Base-by-base conservation (phyloP, 768 basidiomycete genomes). In the Lactarius sp. region DNA sequence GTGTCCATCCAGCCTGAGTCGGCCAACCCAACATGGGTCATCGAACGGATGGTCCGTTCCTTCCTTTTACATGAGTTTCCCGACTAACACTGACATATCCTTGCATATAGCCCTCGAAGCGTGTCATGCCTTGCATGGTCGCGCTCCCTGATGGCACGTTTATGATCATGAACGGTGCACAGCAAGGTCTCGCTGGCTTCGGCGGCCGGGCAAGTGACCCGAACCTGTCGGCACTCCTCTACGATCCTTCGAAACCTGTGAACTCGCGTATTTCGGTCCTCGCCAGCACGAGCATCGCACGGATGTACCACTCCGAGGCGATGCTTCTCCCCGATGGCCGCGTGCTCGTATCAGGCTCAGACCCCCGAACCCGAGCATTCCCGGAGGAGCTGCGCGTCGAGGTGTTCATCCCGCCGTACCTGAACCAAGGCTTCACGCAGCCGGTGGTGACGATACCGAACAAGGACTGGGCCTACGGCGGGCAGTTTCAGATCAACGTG, bases 391-490 rank as follows among this genome's bases (percentile, higher is more conserved):
- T 22, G 22, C 22, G 22, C 2, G 22, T 22, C 22, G 22, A 22
- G 22, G 22, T 87, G 33, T 96, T 95, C 76, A 81, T 90, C 69
- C 96, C 96, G 7, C 91, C 90, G 13, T 98, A 96, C 74, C 81
- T 92, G 64, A 84, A 76, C 66, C 74, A 81, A 65, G 88, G 88
- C 10, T 74, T 79, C 65, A 72, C 66, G 6, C 88, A 87, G 62
- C 94, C 89, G 0, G 76, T 73, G 49, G 87, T 85, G 71, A 83
- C 78, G 27, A 77, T 89, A 49, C 67, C 78, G 0, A 71, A 77
- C 61, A 82, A 78, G 14, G 89, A 92, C 70, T 91, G 88, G 87
- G 72, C 69, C 0, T 84, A 86, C 34, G 79, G 81, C 0, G 78
- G 79, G 14, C 71, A 72, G 20, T 83, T 85, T 67, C 71, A 73